Conservation (phyloP, 2,329 filamentous ascomycete genomes). For the Fusarium vanettenii region DNA sequence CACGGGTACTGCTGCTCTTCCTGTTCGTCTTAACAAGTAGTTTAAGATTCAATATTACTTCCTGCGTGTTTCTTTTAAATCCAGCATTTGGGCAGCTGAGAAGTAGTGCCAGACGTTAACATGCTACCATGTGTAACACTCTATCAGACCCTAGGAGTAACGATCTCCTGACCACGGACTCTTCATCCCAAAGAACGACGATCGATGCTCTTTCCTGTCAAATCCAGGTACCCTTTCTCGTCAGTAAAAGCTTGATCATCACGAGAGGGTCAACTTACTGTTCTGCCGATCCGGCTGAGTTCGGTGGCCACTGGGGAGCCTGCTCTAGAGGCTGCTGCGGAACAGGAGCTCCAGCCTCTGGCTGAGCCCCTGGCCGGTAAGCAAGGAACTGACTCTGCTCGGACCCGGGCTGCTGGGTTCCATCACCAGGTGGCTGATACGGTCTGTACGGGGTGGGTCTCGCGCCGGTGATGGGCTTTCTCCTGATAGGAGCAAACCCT, state of each 20-base stretch:
- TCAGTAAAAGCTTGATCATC: neutral
- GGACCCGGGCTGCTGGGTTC: neutral
- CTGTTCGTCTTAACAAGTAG: constrained; percentile 5
- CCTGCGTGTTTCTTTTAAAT: neutral
- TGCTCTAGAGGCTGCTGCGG: constrained; percentile 4
- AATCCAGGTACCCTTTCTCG: neutral
- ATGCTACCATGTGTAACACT: too few species aligned
- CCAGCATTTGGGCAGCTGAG: neutral
- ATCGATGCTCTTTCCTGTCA: constrained; percentile 1
- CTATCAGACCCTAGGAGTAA: neutral
- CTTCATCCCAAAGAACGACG: constrained; percentile 32
- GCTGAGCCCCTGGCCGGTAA: neutral
- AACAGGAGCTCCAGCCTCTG: neutral
- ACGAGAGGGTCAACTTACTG: neutral
- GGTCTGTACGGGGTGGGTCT: constrained; percentile 13
- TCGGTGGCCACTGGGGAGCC: neutral
- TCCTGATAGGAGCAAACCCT: constrained; percentile 11
- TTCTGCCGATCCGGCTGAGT: neutral
- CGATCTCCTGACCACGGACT: constrained; percentile 21
- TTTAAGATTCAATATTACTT: neutral
- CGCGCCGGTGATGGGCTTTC: constrained; percentile 17
- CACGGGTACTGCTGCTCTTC: constrained; percentile 20
- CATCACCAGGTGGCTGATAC: constrained; percentile 3
- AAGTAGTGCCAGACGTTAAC: neutral
- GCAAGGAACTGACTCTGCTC: constrained; percentile 9